Base-by-base conservation (phyloP, 2,329 filamentous ascomycete species). In the Beauveria bassiana region DNA sequence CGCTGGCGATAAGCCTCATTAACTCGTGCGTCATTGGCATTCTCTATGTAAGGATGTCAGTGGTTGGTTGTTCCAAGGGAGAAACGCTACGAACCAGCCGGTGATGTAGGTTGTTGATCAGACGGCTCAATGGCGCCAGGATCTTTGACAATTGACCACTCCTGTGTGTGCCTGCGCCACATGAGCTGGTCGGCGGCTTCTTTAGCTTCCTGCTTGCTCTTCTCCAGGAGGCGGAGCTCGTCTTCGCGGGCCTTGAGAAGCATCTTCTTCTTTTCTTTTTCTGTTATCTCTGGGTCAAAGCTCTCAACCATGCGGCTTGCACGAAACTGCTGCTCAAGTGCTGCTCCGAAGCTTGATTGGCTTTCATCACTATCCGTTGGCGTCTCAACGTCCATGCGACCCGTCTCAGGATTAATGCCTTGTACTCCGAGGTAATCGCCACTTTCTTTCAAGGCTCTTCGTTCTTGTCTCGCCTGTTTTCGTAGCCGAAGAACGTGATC, bases 391-490 rank as follows among this genome's bases (percentile, higher is more conserved):
- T 84, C 79, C 54, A 79, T 77, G 64, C 79, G 73, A 5, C 84
- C 81, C 0, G 84, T 85, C 47, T 76, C 72, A 0, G 83, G 83
- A 66, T 86, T 85, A 59, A 81, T 74, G 3, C 83, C 83, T 62
- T 84, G 81, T 1, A 85, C 80, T 2, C 82, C 83, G 0, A 86
- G 75, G 66, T 79, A 86, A 68, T 86, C 83, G 5, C 82, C 81
- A 59, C 80, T 83, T 59, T 79, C 76, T 63, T 79, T 81, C 59
- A 85, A 73, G 46, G 69, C 76, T 50, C 75, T 75, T 6, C 82
- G 76, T 42, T 75, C 71, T 7, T 66, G 65, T 2, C 73, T 70
- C 43, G 69, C 64, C 50, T 73, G 69, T 45, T 64, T 68, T 58
- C 72, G 77, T 2, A 68, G 69, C 14, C 72, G 68, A 20, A 75